Evolutionary conservation across 768 basidiomycete genomes (phyloP).

Genomic region (Peribolospora kevripleyi): DNA sequence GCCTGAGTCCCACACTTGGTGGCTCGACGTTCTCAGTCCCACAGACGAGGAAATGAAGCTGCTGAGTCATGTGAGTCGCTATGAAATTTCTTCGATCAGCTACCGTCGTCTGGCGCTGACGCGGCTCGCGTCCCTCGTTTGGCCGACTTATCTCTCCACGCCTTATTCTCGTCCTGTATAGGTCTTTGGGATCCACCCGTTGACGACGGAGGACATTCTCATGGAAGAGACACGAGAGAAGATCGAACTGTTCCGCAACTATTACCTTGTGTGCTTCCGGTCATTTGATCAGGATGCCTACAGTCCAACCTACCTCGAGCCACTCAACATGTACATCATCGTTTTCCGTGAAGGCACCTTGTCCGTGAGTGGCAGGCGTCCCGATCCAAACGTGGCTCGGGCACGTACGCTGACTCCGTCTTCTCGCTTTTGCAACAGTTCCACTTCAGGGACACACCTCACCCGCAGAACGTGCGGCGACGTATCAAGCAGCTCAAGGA

Average conservation of each 20-base stretch:
- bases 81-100: neutral
- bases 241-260: constrained; percentile 95
- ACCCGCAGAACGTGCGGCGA: constrained; percentile 89
- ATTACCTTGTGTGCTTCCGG: constrained; percentile 96
- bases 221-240: constrained; percentile 99
- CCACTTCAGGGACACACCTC: constrained; percentile 90
- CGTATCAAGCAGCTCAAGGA: constrained; percentile 98
- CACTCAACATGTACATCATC: constrained; percentile 98
- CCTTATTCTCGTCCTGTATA: constrained; percentile 17
- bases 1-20: constrained; percentile 58
- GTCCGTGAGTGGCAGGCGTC: constrained; percentile 34
- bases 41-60: constrained; percentile 98
- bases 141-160: neutral
- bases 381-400: neutral
- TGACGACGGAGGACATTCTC: constrained; percentile 96
- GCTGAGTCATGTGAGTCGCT: constrained; percentile 48
- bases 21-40: constrained; percentile 78
- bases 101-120: neutral
- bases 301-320: constrained; percentile 88
- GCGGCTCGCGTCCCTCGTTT: neutral
- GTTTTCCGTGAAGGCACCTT: constrained; percentile 92
- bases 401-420: neutral
- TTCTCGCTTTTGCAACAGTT: constrained; percentile 31
- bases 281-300: constrained; percentile 97
- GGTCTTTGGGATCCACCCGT: constrained; percentile 91